These are phyloP conservation scores for Daldinia decipiens DNA, from an alignment of 495 filamentous ascomycete species.

Conservation along the genomic window DNA sequence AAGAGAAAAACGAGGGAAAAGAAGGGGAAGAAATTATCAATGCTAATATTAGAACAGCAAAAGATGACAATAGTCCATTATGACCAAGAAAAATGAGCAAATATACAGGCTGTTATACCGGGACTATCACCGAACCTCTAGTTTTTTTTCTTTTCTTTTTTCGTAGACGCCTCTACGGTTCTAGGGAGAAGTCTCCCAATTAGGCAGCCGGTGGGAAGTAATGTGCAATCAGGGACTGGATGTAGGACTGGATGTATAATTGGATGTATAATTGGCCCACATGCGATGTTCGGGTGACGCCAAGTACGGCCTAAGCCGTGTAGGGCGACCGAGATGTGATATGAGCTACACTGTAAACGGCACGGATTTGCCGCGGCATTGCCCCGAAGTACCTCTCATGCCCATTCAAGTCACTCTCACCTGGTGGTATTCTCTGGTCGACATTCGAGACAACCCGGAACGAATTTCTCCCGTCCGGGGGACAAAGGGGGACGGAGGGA, in stretches of 20 bases:
- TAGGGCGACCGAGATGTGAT: slow-evolving; percentile 44
- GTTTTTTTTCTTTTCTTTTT: slow-evolving; percentile 6
- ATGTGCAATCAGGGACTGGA: slow-evolving; percentile 38
- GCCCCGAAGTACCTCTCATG: slow-evolving; percentile 33
- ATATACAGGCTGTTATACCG: slow-evolving; percentile 25
- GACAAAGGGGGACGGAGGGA: background rate
- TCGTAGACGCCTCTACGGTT: slow-evolving; percentile 28
- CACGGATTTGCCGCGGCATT: slow-evolving; percentile 43
- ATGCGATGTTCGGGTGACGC: slow-evolving; percentile 44
- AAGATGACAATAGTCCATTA: slow-evolving; percentile 26
- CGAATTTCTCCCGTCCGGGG: slow-evolving; percentile 18
- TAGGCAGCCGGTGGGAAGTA: slow-evolving; percentile 45
- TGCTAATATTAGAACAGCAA: slow-evolving; percentile 11
- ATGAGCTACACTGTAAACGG: slow-evolving; percentile 42
- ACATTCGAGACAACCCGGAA: slow-evolving; percentile 27
- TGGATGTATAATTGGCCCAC: slow-evolving; percentile 44
- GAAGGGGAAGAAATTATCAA: slow-evolving; percentile 10
- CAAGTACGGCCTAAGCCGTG: slow-evolving; percentile 43
- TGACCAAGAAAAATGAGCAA: slow-evolving; percentile 10
- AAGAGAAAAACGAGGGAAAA: slow-evolving; percentile 3
- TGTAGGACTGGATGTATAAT: slow-evolving; percentile 23
- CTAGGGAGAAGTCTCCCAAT: slow-evolving; percentile 31
- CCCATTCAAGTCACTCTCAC: slow-evolving; percentile 26
- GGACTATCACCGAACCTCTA: slow-evolving; percentile 32
- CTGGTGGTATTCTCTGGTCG: background rate